Base-by-base conservation (phyloP, 768 basidiomycete genomes). In the Gyrodon lividus region DNA sequence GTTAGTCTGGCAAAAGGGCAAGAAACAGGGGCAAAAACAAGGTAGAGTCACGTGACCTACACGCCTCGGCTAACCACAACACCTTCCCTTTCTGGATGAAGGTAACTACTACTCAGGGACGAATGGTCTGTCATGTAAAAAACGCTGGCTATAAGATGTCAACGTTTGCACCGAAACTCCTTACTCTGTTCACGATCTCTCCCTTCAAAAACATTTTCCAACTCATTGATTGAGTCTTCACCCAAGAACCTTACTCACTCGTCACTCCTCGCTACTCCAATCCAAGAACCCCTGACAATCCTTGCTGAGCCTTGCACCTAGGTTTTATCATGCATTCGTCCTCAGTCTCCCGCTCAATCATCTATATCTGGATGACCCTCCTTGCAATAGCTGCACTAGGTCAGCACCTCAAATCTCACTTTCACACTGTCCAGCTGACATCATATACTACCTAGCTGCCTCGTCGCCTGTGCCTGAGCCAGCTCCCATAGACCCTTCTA, bases 381-480 rank as follows among this genome's bases (percentile, higher is more conserved):
- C 48, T 68, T 20, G 48, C 55, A 37, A 34, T 70, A 6, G 34
- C 45, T 5, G 30, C 54, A 8, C 52, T 66, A 23, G 61, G 67
- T 68, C 19, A 3, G 61, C 37, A 22, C 9, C 9, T 14, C 4
- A 12, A 7, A 31, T 31, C 34, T 16, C 12, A 10, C 12, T 8
- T n/a, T 2, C 9, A 17, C 10, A 3, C 0, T 17, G 6, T 9
- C 24, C 4, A 1, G 26, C 43, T 47, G 22, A 55, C 12, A 12
- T 23, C 28, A 16, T 33, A 42, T 30, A 2, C 4, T 12, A n/a
- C 35, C 6, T 13, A 68, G 67, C n/a, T 20, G 40, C 49, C 24
- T 54, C 68, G 7, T 59, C 67, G 0, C 67, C 66, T 16, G 51
- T 57, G 14, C 45, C 64, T 19, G 59, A 60, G 12, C 64, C 64